Base-by-base conservation (phyloP, 2,329 filamentous ascomycete genomes). In the Nothomitra cinnamomea region DNA sequence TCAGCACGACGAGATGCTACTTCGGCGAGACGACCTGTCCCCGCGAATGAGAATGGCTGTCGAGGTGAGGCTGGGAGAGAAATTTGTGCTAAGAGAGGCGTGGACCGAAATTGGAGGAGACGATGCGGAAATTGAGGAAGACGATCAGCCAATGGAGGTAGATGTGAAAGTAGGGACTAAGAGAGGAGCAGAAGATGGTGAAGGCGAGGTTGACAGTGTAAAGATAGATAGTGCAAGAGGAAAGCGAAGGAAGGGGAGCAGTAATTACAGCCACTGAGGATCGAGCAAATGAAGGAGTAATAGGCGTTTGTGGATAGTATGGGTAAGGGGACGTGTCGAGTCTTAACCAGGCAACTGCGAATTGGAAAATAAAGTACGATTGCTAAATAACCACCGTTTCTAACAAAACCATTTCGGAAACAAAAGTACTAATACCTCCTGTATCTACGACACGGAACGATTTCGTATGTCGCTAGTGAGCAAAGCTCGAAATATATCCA, bases 161-260 rank as follows among this genome's bases (percentile, higher is more conserved):
- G 40, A 41, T 22, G 2, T 17, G 32, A 21, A 49, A 28, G 24
- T 69, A 76, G 51, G 82, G 88, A 36, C 76, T 85, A 56, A 66
- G 81, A 2, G 85, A 85, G 13, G 85, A 90, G 66, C 87, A 87
- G 64, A 72, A 74, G 59, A 70, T 89, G 4, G 62, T 88, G 22
- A 66, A 71, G 54, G 72, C 79, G 60, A 71, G 79, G 1, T 70
- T 75, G 55, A 59, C 56, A 49, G 66, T 64, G 58, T 63, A 71
- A 35, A 59, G 62, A 51, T 55, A 60, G 6, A 58, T 61, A 51
- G 56, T 62, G 32, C 55, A 51, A 58, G 53, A 38, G 68, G 65
- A 51, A 63, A 60, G 55, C 61, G 59, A 58, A 68, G 66, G 64
- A 64, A 63, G 55, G 58, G 58, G 58, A 56, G 57, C 55, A n/a